Evolutionary conservation across 352 stramenopile species (phyloP), one percentile per base, ranked within the genome.

Genomic region (Phytopythium oedochilum): DNA sequence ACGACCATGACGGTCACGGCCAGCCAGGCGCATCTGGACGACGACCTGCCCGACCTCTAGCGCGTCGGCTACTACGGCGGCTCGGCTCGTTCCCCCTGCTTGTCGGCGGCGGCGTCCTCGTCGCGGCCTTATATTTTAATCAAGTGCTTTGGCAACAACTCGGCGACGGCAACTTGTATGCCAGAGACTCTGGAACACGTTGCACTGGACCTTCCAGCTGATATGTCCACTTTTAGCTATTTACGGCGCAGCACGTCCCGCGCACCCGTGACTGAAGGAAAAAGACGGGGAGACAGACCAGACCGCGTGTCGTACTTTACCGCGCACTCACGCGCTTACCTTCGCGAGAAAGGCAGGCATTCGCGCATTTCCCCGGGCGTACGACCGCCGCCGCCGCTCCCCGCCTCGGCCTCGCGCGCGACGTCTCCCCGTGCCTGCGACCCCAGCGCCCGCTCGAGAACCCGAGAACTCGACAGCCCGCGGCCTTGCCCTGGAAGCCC

Each of bases 1-100:
- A 92, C 82, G 34, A 92, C 78, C 28, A 87, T 87, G 70, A 92
- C 79, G 17, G 73, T 92, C 36, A 79, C 60, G 38, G 64, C 68
- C 38, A 67, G 78, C 55, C 66, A 71, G 53, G 55, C 74, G 46
- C 75, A 88, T 53, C 57, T 75, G 63, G 75, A 80, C 64, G 81
- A 91, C 47, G 81, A 87, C 50, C 61, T 91, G 18, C 73, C 81
- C 2, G 81, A 89, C 57, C 65, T 91, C 35, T 78, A 53, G 47
- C 15, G 14, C 43, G 25, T 17, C 9, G 43, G 8, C 6, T 9
- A 18, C 43, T 11, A 2, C 8, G 25, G 15, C 6, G 44, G 44
- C 18, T 31, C 1, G 12, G 8, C n/a, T 23, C 38, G 36, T 43
- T 12, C 38, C 5, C 6, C 12, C 1, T 26, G 38, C 9, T 26